Evolutionary conservation across 2,329 filamentous ascomycete genomes (phyloP).

Genomic region (Sporothrix variecibatus): DNA sequence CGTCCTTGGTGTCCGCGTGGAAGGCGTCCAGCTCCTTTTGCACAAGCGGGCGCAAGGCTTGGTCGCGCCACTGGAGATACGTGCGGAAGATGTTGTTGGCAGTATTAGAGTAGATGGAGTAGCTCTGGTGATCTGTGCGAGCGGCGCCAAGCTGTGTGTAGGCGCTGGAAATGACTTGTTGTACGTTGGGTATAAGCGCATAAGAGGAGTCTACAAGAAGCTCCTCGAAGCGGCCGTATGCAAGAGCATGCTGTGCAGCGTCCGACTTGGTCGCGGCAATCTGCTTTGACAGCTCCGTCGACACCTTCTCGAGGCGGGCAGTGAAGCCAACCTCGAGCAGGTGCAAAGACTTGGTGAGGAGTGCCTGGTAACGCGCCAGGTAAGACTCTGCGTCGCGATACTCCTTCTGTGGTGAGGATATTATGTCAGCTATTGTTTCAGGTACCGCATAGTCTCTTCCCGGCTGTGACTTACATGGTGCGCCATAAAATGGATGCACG

Average conservation of each 20-base stretch:
- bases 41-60: constrained; percentile 54
- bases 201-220: constrained; percentile 57
- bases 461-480: constrained; percentile 64
- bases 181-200: constrained; percentile 57
- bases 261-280: constrained; percentile 58
- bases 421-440: background rate
- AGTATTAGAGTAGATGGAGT: constrained; percentile 56
- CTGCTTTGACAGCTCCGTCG: constrained; percentile 56
- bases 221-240: constrained; percentile 62
- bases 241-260: constrained; percentile 60
- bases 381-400: constrained; percentile 90
- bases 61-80: constrained; percentile 55
- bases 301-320: constrained; percentile 54
- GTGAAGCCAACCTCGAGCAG: constrained; percentile 61
- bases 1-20: constrained; percentile 50
- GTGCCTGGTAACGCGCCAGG: constrained; percentile 79
- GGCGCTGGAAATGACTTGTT: constrained; percentile 52
- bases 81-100: constrained; percentile 57
- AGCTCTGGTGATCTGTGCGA: constrained; percentile 45
- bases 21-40: constrained; percentile 59
- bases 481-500: constrained; percentile 91
- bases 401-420: constrained; percentile 55
- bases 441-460: background rate
- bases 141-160: constrained; percentile 56
- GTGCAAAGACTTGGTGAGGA: constrained; percentile 69